Percentiles rank a stretch among this genome's conserved stretches.
phyloP scores from a whole-genome alignment of 129 eudicot genomes.

The Escallonia rubra region DNA sequence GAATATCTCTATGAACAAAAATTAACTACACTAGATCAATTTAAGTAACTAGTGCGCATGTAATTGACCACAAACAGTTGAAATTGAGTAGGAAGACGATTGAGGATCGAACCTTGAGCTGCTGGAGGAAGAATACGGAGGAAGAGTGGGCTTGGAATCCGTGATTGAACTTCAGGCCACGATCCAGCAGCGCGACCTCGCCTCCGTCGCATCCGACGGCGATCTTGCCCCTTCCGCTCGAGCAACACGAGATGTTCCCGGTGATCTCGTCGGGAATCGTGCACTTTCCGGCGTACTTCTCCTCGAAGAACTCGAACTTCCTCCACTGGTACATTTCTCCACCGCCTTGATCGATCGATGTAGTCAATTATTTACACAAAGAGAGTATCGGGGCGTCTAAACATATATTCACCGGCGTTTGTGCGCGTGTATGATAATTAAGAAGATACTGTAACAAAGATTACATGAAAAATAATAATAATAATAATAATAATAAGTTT shows the following conservation, averaged over 20 bases:
- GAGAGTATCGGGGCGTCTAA: too few relatives aligned
- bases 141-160: conserved; percentile 85
- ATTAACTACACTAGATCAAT: too few relatives aligned
- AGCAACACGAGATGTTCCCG: conserved; percentile 62
- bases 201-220: conserved; percentile 73
- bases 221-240: conserved; percentile 87
- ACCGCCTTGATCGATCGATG: too few relatives aligned
- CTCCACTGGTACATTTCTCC: conserved; percentile 82
- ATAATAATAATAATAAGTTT: too few relatives aligned
- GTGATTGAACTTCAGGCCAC: conserved; percentile 76
- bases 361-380: too few relatives aligned
- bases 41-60: too few relatives aligned
- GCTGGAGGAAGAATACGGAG: conserved; percentile 81
- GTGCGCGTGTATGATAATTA: too few relatives aligned
- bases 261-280: conserved; percentile 58
- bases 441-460: too few relatives aligned
- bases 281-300: conserved; percentile 65
- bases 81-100: not conserved
- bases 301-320: conserved; percentile 97
- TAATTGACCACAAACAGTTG: too few relatives aligned
- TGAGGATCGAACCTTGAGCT: conserved; percentile 58
- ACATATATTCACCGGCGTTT: too few relatives aligned
- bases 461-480: too few relatives aligned
- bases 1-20: too few relatives aligned
- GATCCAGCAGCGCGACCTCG: conserved; percentile 68